Base-by-base conservation (phyloP, 1,284 basidiomycete genomes). In the Pholiota adiposa region DNA sequence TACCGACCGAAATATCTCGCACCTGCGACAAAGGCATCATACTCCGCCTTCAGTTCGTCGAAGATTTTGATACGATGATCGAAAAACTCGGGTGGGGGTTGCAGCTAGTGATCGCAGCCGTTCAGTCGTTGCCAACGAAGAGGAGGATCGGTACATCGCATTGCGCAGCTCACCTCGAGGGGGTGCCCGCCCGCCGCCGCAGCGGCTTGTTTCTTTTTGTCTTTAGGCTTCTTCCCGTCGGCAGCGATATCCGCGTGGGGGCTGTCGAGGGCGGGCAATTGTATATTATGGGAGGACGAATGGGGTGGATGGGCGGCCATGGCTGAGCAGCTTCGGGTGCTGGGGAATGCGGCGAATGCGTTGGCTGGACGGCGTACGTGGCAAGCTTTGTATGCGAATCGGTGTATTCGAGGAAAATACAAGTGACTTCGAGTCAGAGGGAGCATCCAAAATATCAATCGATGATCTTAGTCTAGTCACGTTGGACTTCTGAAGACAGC, bases 11-110 rank as follows among this genome's bases (percentile, higher is more conserved):
- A 41, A 21, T 8, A n/a, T 2, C 31, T 21, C 31, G 62, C 63
- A 94, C 94, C 81, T 75, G 91, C 88, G 3, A 95, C 83, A 72
- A 85, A 90, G 54, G 87, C 88, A 70, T 94, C 92, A 70, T 97
- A 86, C 77, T 97, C 91, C 16, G 83, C 87, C 77, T 96, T 96
- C 67, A 97, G 81, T 73, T 92, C 83, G 55, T 98, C 93, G 70
- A 96, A 99, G 69, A 98, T 87, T 73, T 89, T 88, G 76, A 98
- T 87, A 60, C 97, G 89, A 73, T 93, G 89, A 69, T 91, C 90
- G 76, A 98, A 92, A 83, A 89, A 98, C 56, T 84, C 88, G 18
- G 97, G 96, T 18, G 82, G 84, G 23, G 96, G 96, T 76, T 87
- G 83, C 55, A 97, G 79, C 91, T 96, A 54, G 63, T 58, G 44